Conservation (phyloP, 768 basidiomycete genomes). For the Termitomyces sp. region DNA sequence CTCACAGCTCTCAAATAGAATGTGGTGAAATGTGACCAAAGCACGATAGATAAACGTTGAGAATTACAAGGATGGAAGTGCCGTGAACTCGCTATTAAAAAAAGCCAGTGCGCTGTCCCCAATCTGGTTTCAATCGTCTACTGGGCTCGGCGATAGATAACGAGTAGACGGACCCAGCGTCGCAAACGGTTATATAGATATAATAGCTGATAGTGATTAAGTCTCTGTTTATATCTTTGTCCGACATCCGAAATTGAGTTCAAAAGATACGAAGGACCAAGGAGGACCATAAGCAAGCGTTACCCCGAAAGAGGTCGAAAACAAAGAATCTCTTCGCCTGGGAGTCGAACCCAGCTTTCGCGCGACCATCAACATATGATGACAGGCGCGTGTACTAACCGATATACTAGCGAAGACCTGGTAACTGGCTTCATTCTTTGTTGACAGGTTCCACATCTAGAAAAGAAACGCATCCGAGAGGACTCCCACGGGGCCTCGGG, state of each 20-base stretch:
- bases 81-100: not conserved
- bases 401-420: slow-evolving; percentile 5
- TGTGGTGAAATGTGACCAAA: slow-evolving; percentile 10
- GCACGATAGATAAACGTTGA: not conserved
- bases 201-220: not conserved
- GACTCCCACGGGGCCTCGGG: no score
- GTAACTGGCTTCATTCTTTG: no score
- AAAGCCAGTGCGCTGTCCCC: not conserved
- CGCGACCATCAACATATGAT: not conserved
- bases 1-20: not conserved
- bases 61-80: not conserved
- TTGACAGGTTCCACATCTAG: no score
- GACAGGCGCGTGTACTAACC: slow-evolving; percentile 6
- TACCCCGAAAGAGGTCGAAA: no score
- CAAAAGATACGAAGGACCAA: not conserved
- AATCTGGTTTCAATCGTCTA: not conserved
- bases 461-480: no score
- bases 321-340: not conserved
- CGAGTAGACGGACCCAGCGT: not conserved
- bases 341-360: slow-evolving; percentile 7
- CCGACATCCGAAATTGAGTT: not conserved
- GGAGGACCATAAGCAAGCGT: no score
- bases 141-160: not conserved
- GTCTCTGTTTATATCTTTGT: not conserved
- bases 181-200: not conserved